These are phyloP conservation scores for Neofusicoccum laricinum DNA, from an alignment of 2,329 filamentous ascomycete species.

Conservation along the genomic window DNA sequence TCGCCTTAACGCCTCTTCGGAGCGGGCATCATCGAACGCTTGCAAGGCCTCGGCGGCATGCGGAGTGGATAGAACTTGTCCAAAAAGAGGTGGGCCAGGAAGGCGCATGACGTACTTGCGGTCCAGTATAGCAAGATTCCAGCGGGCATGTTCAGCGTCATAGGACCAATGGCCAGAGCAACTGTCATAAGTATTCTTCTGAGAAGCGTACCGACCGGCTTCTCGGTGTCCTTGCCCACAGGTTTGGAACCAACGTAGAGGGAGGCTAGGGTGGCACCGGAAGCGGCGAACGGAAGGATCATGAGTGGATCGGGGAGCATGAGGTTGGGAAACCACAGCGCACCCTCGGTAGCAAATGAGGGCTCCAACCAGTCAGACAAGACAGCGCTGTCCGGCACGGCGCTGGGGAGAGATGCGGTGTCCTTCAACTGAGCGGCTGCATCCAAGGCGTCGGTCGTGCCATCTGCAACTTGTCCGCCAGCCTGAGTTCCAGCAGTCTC, in stretches of 20 bases:
- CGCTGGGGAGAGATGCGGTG: not conserved
- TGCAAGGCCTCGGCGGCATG: slow-evolving; percentile 4
- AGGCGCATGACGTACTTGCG: slow-evolving; percentile 32
- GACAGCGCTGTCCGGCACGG: not conserved
- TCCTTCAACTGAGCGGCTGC: not conserved
- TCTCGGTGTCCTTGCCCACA: not conserved
- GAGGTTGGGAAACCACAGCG: slow-evolving; percentile 60
- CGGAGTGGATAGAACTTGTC: slow-evolving; percentile 17
- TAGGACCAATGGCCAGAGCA: slow-evolving; percentile 30
- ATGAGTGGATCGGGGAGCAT: slow-evolving; percentile 51
- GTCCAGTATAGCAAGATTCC: slow-evolving; percentile 43
- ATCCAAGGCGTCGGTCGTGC: not conserved
- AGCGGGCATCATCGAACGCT: not conserved
- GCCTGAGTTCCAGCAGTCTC: not conserved
- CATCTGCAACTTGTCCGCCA: not conserved
- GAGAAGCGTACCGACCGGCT: not conserved
- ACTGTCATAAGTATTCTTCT: slow-evolving; percentile 28
- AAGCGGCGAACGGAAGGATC: slow-evolving; percentile 49
- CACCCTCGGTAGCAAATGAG: slow-evolving; percentile 54
- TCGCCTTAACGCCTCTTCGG: not conserved
- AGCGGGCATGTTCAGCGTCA: slow-evolving; percentile 36
- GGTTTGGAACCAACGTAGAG: slow-evolving; percentile 1
- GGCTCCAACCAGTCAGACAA: slow-evolving; percentile 41
- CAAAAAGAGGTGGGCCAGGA: slow-evolving; percentile 33
- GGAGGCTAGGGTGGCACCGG: slow-evolving; percentile 29